Evolutionary conservation across 106 monocot genomes (phyloP).

Genomic region (Dendrobium huoshanense): DNA sequence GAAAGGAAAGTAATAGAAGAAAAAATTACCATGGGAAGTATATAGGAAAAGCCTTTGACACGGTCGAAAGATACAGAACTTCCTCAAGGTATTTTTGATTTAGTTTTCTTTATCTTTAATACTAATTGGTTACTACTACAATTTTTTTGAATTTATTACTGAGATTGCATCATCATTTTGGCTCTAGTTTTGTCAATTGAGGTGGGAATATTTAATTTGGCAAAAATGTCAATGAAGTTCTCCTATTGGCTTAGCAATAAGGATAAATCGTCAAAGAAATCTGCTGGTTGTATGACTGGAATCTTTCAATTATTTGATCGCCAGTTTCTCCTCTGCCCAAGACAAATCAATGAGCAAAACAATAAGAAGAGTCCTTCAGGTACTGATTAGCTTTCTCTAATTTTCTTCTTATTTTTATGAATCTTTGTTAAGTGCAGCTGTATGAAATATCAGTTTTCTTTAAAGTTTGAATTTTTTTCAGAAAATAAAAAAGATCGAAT

Average conservation of each 20-base stretch:
- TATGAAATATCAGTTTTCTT: neutral
- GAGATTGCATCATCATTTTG: constrained; percentile 1
- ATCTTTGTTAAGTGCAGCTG: neutral
- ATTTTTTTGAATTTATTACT: neutral
- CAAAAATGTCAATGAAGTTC: constrained; percentile 63
- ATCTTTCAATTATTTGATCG: constrained; percentile 83
- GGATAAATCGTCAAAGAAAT: constrained; percentile 43
- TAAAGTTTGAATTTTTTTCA: neutral
- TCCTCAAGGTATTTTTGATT: neutral
- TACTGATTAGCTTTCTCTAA: neutral
- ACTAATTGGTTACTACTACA: neutral
- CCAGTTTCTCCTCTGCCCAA: constrained; percentile 34
- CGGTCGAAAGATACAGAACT: neutral
- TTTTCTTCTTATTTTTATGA: neutral
- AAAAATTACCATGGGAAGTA: neutral
- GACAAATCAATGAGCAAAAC: constrained; percentile 18
- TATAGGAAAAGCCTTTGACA: neutral
- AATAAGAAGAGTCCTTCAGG: constrained; percentile 46
- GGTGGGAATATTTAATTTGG: neutral
- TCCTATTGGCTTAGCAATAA: constrained; percentile 45
- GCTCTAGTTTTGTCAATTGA: neutral
- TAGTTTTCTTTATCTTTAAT: no score
- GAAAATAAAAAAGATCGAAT: neutral
- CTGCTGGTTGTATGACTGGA: constrained; percentile 72
- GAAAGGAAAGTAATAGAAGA: neutral